Evolutionary conservation across 805 yeast genomes (phyloP).

Genomic region (Wickerhamiella allomyrinae): DNA sequence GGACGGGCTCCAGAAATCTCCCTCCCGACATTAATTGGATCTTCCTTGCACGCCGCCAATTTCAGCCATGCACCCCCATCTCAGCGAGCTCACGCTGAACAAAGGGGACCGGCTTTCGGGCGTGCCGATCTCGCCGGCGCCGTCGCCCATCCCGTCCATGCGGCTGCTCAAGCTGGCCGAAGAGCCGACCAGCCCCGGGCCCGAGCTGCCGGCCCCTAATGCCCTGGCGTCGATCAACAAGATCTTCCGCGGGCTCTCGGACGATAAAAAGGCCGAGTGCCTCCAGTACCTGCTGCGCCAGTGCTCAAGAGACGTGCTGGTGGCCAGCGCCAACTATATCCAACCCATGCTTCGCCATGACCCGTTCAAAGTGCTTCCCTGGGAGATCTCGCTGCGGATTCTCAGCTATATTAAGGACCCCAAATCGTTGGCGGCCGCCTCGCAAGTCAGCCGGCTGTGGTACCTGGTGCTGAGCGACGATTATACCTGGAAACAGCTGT

Average conservation of each 20-base stretch:
- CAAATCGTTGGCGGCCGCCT: conserved; percentile 76
- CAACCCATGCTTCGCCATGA: conserved; percentile 28
- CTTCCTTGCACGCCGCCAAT: no score
- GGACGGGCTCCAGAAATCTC: background rate
- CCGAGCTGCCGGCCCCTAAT: background rate
- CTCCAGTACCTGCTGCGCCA: conserved; percentile 16
- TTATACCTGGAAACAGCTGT: conserved; percentile 29
- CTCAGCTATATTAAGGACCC: conserved; percentile 73
- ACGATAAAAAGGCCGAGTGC: conserved; percentile 12
- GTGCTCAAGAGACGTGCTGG: conserved; percentile 20
- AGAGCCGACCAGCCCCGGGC: background rate
- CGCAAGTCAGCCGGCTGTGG: conserved; percentile 85
- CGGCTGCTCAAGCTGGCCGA: conserved; percentile 7
- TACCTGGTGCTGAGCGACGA: conserved; percentile 28
- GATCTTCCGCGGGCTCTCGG: conserved; percentile 14
- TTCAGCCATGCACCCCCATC: background rate
- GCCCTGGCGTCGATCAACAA: conserved; percentile 2
- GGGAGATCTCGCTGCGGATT: conserved; percentile 68
- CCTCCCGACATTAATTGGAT: no score
- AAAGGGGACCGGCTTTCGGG: conserved; percentile 2
- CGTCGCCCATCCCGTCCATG: conserved; percentile 20
- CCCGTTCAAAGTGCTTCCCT: conserved; percentile 44
- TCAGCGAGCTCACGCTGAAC: background rate
- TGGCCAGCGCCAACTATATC: conserved; percentile 19
- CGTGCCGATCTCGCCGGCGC: conserved; percentile 20